A percentile compares a stretch with the other conserved stretches of the same genome.
phyloP scores from a whole-genome alignment of 805 yeast genomes.

The Wickerhamomyces tratensis region DNA sequence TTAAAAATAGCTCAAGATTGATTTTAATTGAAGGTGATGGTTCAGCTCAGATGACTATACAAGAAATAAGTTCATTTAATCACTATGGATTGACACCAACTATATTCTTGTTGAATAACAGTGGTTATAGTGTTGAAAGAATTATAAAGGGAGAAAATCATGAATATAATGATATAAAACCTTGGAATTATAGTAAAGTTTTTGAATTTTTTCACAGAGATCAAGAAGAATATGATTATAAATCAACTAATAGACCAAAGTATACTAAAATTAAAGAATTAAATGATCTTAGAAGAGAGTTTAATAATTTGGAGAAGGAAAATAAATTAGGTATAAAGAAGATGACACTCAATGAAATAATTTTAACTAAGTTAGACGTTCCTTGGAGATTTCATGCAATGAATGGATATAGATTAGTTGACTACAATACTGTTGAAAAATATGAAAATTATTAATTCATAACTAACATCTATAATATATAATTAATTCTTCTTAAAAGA shows the following conservation, averaged over 20 bases:
- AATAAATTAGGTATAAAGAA: conserved; percentile 17
- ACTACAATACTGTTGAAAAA: no score
- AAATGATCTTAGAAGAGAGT: conserved; percentile 2
- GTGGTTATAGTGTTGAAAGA: conserved; percentile 88
- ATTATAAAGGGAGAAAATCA: conserved; percentile 71
- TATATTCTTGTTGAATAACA: conserved; percentile 69
- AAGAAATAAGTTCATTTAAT: conserved; percentile 63
- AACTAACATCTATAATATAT: no score
- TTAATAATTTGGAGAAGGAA: conserved; percentile 26
- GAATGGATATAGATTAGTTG: conserved; percentile 20
- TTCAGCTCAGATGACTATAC: conserved; percentile 89
- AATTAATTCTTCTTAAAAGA: no score
- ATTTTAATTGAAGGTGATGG: conserved; percentile 86
- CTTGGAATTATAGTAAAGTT: conserved; percentile 76
- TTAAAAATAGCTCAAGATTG: conserved; percentile 34
- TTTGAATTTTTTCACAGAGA: conserved; percentile 40
- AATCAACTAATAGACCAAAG: neutral
- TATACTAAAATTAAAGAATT: no score
- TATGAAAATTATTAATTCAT: no score
- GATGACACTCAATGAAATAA: conserved; percentile 46
- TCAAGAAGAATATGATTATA: conserved; percentile 35
- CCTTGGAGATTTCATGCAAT: conserved; percentile 50
- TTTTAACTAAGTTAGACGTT: conserved; percentile 48
- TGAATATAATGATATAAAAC: conserved; percentile 73
- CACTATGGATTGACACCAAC: conserved; percentile 55